These are phyloP conservation scores for Coprinopsis marcescibilis DNA, from an alignment of 768 basidiomycete species.

Conservation along the genomic window DNA sequence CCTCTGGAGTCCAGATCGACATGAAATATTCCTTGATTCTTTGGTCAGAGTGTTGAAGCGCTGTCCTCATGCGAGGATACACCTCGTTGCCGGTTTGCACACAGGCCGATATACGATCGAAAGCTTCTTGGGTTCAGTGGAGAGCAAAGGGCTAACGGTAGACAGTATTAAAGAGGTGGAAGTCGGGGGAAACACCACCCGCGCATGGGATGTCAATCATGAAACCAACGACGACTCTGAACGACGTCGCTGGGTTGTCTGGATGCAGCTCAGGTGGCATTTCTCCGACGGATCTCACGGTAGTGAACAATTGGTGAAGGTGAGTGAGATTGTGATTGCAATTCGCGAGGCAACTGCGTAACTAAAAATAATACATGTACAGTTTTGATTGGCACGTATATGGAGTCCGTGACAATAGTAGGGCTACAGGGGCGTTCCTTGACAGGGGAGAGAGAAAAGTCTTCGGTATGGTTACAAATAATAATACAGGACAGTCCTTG, in stretches of 20 bases:
- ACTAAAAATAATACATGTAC: slow-evolving; percentile 10
- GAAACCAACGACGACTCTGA: slow-evolving; percentile 62
- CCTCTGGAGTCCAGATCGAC: slow-evolving; percentile 66
- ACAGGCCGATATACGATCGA: slow-evolving; percentile 71
- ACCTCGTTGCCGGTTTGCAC: slow-evolving; percentile 71
- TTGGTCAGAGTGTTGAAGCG: slow-evolving; percentile 43
- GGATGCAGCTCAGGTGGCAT: slow-evolving; percentile 53
- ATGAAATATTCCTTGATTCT: slow-evolving; percentile 47
- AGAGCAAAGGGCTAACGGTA: slow-evolving; percentile 37
- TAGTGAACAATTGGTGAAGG: slow-evolving; percentile 6
- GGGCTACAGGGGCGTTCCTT: not conserved
- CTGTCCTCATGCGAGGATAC: slow-evolving; percentile 39
- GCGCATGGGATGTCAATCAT: slow-evolving; percentile 47
- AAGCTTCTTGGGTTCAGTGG: slow-evolving; percentile 44
- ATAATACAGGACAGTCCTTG: slow-evolving; percentile 7
- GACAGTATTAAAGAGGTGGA: slow-evolving; percentile 45
- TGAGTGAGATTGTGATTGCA: not conserved
- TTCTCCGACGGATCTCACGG: slow-evolving; percentile 5
- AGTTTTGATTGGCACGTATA: slow-evolving; percentile 4
- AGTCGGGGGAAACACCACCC: slow-evolving; percentile 29
- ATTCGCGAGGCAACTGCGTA: slow-evolving; percentile 8
- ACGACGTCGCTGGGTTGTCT: slow-evolving; percentile 66
- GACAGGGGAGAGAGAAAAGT: not conserved
- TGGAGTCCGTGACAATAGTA: not conserved
- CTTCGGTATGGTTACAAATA: not conserved